Evolutionary conservation across 345 rosid genomes (phyloP).

Genomic region (thale cress (Arabidopsis thaliana)): DNA sequence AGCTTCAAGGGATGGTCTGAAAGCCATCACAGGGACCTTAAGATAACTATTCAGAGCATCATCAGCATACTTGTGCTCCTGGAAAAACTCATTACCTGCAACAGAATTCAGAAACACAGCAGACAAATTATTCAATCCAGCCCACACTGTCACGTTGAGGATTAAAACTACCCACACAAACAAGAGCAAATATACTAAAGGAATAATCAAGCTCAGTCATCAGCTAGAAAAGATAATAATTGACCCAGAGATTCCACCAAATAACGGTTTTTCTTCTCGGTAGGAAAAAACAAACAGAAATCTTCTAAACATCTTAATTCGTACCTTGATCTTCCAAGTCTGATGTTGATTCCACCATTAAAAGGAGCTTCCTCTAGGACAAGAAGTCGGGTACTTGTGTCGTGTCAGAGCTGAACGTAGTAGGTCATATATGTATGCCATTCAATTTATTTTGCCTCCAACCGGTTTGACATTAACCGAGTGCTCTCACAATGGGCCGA

Average conservation of each 20-base stretch:
- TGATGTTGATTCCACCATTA: conserved; percentile 16
- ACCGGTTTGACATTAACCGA: not conserved
- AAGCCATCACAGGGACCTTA: conserved; percentile 31
- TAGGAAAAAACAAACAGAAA: not conserved
- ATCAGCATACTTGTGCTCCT: not conserved
- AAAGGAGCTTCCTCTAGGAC: not conserved
- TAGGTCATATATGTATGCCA: too few relatives aligned
- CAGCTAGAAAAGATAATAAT: too few relatives aligned
- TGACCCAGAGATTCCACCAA: conserved; percentile 2
- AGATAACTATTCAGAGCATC: too few relatives aligned
- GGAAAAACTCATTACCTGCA: not conserved
- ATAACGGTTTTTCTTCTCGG: not conserved
- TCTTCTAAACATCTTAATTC: not conserved
- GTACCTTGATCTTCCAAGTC: conserved; percentile 32
- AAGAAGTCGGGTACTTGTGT: too few relatives aligned
- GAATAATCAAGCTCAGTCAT: too few relatives aligned
- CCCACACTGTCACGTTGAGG: too few relatives aligned
- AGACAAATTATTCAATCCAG: too few relatives aligned
- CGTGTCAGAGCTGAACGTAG: too few relatives aligned
- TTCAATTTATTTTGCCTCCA: too few relatives aligned
- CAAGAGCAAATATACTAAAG: not conserved
- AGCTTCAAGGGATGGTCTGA: conserved; percentile 44
- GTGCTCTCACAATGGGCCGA: conserved; percentile 6
- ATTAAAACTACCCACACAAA: not conserved
- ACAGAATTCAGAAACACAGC: too few relatives aligned